phyloP scores from a whole-genome alignment of 192 early-diverging fungal genomes.

The Coemansia aciculifera region DNA sequence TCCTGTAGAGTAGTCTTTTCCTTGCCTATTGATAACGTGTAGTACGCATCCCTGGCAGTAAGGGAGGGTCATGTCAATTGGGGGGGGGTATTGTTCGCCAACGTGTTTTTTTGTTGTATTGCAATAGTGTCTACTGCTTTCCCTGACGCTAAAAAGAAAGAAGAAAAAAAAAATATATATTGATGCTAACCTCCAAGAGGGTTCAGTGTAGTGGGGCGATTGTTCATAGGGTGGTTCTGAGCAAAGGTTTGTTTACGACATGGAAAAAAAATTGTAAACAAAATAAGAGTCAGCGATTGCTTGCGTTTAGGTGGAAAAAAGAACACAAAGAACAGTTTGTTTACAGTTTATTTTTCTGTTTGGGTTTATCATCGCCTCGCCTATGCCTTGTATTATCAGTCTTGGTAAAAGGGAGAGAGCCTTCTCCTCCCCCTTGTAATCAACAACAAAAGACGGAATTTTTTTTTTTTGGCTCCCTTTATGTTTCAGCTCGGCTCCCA shows the following conservation, averaged over 20 bases:
- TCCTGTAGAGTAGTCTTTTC: not conserved
- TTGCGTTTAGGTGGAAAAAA: not conserved
- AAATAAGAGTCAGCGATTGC: not conserved
- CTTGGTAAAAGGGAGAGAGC: conserved; percentile 2
- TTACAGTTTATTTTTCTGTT: not conserved
- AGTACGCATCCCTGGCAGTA: not conserved
- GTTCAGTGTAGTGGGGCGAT: not conserved
- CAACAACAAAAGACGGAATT: not conserved
- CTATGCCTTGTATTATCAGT: not conserved
- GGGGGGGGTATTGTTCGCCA: not conserved
- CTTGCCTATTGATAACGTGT: not conserved
- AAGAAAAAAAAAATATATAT: not conserved
- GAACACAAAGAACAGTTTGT: not conserved
- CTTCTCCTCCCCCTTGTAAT: not conserved
- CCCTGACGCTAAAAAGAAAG: not conserved
- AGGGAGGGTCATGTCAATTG: not conserved
- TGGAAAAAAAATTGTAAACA: not conserved
- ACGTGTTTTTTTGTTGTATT: not conserved
- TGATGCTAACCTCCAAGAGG: not conserved
- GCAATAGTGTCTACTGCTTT: conserved; percentile 4
- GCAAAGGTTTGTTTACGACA: too few relatives aligned
- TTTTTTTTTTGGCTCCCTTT: not conserved
- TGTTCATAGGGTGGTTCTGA: not conserved
- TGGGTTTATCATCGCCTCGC: conserved; percentile 3
- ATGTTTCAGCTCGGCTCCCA: conserved; percentile 13